Base-by-base conservation (phyloP, 768 basidiomycete species). In the Psilocybe cubensis region DNA sequence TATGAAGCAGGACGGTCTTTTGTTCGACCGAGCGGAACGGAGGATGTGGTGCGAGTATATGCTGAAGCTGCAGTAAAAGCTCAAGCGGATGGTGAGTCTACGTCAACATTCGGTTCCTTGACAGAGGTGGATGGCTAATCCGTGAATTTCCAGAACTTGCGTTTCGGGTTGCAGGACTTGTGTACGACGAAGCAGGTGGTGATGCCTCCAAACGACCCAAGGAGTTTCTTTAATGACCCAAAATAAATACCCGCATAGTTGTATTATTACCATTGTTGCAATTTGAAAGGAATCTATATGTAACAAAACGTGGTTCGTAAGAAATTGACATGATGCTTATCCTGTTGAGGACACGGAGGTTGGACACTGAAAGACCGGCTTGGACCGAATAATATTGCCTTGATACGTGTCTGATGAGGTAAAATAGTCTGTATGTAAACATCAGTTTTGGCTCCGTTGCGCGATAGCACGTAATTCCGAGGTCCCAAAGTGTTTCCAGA, bases 21-120 rank as follows among this genome's bases (percentile, higher is more conserved):
- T 67, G 97, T 98, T 17, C 75, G 97, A 56, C 97, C 97, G 2
- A 96, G 94, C 71, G 97, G 97, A 8, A 99, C 97, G 21, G 97
- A 99, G 72, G 96, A 99, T 67, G 96, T 96, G 23, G 97, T 99
- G 5, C 83, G 97, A 57, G 95, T 99, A 14, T 99, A 98, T 68
- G 97, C 96, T 1, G 97, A 99, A 71, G 96, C 97, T 1, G 79
- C 77, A 44, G 75, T 84, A 40, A 84, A 82, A 58, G 72, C 82
- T 12, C 87, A 89, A 63, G 93, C 91, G 18, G 94, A 96, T 70
- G 91, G 96, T 97, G 63, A 68, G 88, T 78, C 20, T 12, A 23
- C 31, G n/a, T 54, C 21, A 38, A 14, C 35, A 38, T 38, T 40
- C 11, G 42, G 23, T 35, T 6, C 23, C 33, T 43, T 23, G 11